Conservation (phyloP, 345 rosid species). For the Draba incana region DNA sequence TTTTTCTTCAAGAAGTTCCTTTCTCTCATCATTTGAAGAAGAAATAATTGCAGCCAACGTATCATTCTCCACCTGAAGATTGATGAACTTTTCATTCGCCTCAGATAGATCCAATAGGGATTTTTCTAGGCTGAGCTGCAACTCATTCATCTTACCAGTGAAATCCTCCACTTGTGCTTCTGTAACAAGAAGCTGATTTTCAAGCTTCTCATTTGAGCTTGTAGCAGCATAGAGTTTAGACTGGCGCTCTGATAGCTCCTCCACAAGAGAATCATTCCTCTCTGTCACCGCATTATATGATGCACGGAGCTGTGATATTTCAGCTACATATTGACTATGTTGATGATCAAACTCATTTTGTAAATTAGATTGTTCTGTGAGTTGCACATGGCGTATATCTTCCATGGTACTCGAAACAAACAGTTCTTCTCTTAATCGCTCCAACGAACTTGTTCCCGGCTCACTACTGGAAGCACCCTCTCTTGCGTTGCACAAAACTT, state of each 20-base stretch:
- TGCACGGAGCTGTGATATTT: slow-evolving; percentile 51
- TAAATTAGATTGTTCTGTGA: slow-evolving; percentile 59
- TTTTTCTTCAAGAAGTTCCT: slow-evolving; percentile 53
- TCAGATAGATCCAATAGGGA: slow-evolving; percentile 61
- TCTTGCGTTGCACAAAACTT: slow-evolving; percentile 53
- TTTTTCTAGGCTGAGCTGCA: slow-evolving; percentile 63
- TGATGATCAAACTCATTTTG: slow-evolving; percentile 51
- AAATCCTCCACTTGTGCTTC: slow-evolving; percentile 57
- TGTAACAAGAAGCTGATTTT: slow-evolving; percentile 50
- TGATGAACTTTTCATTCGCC: slow-evolving; percentile 47
- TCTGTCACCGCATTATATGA: slow-evolving; percentile 47
- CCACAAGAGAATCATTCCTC: slow-evolving; percentile 49
- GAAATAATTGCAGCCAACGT: slow-evolving; percentile 49
- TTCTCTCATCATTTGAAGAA: slow-evolving; percentile 56
- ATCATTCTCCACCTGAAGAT: slow-evolving; percentile 66
- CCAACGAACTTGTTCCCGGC: slow-evolving; percentile 45
- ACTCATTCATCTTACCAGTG: slow-evolving; percentile 51
- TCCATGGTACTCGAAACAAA: slow-evolving; percentile 53
- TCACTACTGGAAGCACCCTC: slow-evolving; percentile 39
- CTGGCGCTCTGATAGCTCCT: slow-evolving; percentile 62
- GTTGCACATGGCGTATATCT: slow-evolving; percentile 62
- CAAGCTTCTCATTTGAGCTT: slow-evolving; percentile 52
- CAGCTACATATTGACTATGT: slow-evolving; percentile 48
- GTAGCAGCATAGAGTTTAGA: slow-evolving; percentile 56
- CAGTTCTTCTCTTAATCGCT: slow-evolving; percentile 64